Evolutionary conservation across 371 early-diverging fungal genomes (phyloP).

Genomic region (Mortierella sp.): DNA sequence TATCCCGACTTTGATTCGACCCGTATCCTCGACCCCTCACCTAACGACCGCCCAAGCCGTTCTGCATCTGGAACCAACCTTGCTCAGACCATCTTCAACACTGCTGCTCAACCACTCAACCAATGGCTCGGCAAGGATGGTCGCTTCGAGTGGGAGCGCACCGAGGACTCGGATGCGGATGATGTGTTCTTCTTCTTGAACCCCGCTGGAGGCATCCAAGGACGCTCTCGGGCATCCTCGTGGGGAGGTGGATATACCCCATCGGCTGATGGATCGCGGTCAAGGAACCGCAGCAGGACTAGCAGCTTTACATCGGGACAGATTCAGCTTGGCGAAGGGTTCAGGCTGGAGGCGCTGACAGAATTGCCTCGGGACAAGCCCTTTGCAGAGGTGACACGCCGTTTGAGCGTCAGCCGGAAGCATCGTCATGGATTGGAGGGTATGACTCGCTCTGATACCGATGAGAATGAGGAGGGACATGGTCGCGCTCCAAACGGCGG

Average conservation of each 20-base stretch:
- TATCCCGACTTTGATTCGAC: slow-evolving; percentile 83
- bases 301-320: slow-evolving; percentile 57
- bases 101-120: slow-evolving; percentile 42
- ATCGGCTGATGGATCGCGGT: slow-evolving; percentile 49
- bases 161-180: slow-evolving; percentile 64
- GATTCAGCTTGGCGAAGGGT: slow-evolving; percentile 56
- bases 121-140: slow-evolving; percentile 70
- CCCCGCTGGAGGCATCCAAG: slow-evolving; percentile 51
- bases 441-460: slow-evolving; percentile 6
- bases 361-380: slow-evolving; percentile 60
- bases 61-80: slow-evolving; percentile 45
- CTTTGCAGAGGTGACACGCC: slow-evolving; percentile 56
- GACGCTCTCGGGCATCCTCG: slow-evolving; percentile 46
- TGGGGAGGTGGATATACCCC: slow-evolving; percentile 49
- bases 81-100: slow-evolving; percentile 53
- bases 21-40: slow-evolving; percentile 56
- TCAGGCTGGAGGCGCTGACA: slow-evolving; percentile 69
- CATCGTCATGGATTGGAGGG: slow-evolving; percentile 22
- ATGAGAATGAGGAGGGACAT: neutral
- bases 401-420: slow-evolving; percentile 42
- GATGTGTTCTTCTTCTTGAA: slow-evolving; percentile 68
- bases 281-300: slow-evolving; percentile 60
- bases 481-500: neutral
- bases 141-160: slow-evolving; percentile 71
- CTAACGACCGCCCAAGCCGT: slow-evolving; percentile 49